Evolutionary conservation across 805 yeast species (phyloP), one percentile per base, ranked within the genome.

Genomic region (Suhomyces sp.): DNA sequence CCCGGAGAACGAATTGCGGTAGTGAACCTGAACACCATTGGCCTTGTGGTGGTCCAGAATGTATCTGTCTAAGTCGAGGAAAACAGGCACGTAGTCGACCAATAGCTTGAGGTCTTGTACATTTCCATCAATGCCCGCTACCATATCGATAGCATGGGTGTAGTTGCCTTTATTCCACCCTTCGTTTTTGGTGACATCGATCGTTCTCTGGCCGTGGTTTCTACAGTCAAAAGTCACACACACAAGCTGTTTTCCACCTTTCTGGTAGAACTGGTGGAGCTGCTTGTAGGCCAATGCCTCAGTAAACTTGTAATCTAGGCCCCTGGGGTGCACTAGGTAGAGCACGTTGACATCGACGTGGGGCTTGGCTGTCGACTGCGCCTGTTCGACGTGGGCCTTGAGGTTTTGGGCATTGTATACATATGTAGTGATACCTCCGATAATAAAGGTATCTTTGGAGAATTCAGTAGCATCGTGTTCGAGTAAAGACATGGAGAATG

Each of bases 161-260:
- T 55, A 56, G 60, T 83, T 82, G 2, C 83, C 83, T 3, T 60
- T 60, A 1, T 53, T 56, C 87, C 87, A 83, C 22, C 69, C 67
- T 2, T 59, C 49, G 62, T 81, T 83, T 36, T 66, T 62, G 13
- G 31, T 29, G 4, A 54, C 60, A 44, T 73, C 71, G 4, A 79
- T 63, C 8, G 59, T 49, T 35, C 88, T 68, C 22, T 67, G 67
- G 3, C 88, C 87, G 59, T 84, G 88, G 62, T 84, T 83, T 33
- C 85, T 72, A 54, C 69, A 61, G 59, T 84, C 88, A 56, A 79
- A 80, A 0, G 81, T 70, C 9, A 80, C 80, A 45, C 78, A 77
- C 35, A 83, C 70, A 50, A 79, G 57, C 2, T 65, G 61, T 17
- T 52, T 48, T 9, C 51, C 50, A 15, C 57, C 57, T n/a, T 60